Evolutionary conservation across 345 rosid genomes (phyloP).

Genomic region (Salix udensis): DNA sequence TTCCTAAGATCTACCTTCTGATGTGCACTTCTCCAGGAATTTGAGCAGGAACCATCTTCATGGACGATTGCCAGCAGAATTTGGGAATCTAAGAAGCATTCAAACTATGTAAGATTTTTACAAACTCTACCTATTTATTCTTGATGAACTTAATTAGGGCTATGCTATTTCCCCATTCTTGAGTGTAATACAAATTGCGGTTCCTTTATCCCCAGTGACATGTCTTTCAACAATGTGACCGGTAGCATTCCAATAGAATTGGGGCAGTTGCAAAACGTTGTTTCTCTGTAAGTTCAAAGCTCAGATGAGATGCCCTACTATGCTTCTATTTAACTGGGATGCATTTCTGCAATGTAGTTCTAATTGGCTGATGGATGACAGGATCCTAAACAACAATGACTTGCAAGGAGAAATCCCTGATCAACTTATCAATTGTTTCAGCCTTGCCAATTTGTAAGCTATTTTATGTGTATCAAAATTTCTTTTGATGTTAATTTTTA

Average conservation of each 20-base stretch:
- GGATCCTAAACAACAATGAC: slow-evolving; percentile 70
- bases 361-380: slow-evolving; percentile 20
- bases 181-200: not conserved
- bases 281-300: slow-evolving; percentile 55
- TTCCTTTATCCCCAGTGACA: slow-evolving; percentile 44
- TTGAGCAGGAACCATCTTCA: slow-evolving; percentile 61
- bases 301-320: not conserved
- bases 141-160: not conserved
- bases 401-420: slow-evolving; percentile 77
- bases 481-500: not conserved
- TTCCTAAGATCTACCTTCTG: not conserved
- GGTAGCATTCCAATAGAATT: slow-evolving; percentile 70
- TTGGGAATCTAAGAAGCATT: slow-evolving; percentile 78
- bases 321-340: not conserved
- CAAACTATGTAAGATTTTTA: slow-evolving; percentile 50
- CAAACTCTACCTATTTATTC: not conserved
- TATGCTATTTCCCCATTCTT: not conserved
- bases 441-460: slow-evolving; percentile 60
- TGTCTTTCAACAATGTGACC: slow-evolving; percentile 66
- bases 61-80: slow-evolving; percentile 69
- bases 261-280: slow-evolving; percentile 77
- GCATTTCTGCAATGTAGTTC: not conserved
- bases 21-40: slow-evolving; percentile 39
- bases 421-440: slow-evolving; percentile 75
- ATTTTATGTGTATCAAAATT: not conserved